Evolutionary conservation across 2,329 filamentous ascomycete species (phyloP).

Genomic region (Zalaria obscura): DNA sequence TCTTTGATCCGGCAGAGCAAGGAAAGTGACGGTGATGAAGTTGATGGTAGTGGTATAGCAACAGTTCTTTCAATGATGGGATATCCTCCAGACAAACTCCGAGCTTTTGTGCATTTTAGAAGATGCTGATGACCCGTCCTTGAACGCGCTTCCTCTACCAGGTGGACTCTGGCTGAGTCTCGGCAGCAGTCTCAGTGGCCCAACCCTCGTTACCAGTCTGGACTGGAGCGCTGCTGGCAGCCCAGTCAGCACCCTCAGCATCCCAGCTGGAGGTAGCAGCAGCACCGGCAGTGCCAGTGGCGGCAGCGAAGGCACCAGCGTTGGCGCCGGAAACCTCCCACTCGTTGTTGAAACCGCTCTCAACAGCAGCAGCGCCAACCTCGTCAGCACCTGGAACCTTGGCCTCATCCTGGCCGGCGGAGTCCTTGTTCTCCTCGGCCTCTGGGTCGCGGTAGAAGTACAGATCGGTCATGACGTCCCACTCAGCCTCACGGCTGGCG

Average conservation of each 20-base stretch:
- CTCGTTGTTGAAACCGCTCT: constrained; percentile 66
- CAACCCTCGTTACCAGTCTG: constrained; percentile 38
- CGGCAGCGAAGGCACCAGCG: constrained; percentile 54
- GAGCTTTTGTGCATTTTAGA: not conserved
- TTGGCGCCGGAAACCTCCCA: constrained; percentile 65
- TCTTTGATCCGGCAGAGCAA: constrained; percentile 26
- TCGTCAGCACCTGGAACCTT: constrained; percentile 79
- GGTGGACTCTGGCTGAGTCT: constrained; percentile 22
- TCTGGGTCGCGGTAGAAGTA: constrained; percentile 99
- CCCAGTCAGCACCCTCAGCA: constrained; percentile 54
- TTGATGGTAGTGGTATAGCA: not conserved
- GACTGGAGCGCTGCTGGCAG: constrained; percentile 37
- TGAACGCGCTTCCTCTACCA: constrained; percentile 26
- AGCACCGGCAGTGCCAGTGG: constrained; percentile 39
- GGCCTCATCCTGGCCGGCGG: constrained; percentile 62
- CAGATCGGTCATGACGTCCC: constrained; percentile 98
- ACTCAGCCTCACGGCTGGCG: constrained; percentile 87
- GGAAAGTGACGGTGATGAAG: constrained; percentile 9
- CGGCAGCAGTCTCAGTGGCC: constrained; percentile 25
- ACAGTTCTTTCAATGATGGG: not conserved
- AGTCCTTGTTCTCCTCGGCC: constrained; percentile 97
- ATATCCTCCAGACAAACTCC: not conserved
- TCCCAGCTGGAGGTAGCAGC: constrained; percentile 51
- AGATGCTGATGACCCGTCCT: not conserved
- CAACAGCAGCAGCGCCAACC: constrained; percentile 63